phyloP scores from a whole-genome alignment of 1,284 basidiomycete genomes.

The Grifola frondosa region DNA sequence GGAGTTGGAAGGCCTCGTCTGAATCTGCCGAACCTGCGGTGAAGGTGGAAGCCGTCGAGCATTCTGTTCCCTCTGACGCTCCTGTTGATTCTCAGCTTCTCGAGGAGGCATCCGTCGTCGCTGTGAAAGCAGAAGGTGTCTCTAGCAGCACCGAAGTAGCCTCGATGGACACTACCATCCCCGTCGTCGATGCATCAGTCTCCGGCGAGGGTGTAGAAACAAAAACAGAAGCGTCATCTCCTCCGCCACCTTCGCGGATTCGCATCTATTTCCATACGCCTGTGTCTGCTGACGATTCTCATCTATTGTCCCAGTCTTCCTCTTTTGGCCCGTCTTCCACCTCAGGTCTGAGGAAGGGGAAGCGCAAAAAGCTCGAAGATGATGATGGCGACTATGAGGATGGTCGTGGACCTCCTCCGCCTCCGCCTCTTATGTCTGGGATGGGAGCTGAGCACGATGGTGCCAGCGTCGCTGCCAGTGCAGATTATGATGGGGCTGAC shows the following conservation, averaged over 20 bases:
- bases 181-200: constrained; percentile 19
- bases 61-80: constrained; percentile 14
- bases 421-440: constrained; percentile 42
- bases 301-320: constrained; percentile 56
- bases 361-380: constrained; percentile 80
- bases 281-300: constrained; percentile 73
- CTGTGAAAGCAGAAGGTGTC: too few relatives aligned
- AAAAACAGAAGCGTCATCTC: constrained; percentile 30
- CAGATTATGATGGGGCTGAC: constrained; percentile 40
- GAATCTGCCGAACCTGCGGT: constrained; percentile 23
- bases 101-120: neutral
- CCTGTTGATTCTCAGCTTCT: constrained; percentile 13
- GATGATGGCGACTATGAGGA: constrained; percentile 77
- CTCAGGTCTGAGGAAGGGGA: constrained; percentile 70
- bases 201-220: constrained; percentile 26
- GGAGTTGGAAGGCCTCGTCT: constrained; percentile 67
- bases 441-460: constrained; percentile 36
- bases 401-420: constrained; percentile 62
- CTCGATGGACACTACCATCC: too few relatives aligned
- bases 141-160: too few relatives aligned
- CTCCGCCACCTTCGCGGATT: constrained; percentile 70
- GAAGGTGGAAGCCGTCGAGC: constrained; percentile 27
- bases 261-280: constrained; percentile 88
- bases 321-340: constrained; percentile 43
- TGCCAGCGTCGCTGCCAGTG: constrained; percentile 33